phyloP scores from a whole-genome alignment of 345 rosid genomes.

The Pugionium cornutum region DNA sequence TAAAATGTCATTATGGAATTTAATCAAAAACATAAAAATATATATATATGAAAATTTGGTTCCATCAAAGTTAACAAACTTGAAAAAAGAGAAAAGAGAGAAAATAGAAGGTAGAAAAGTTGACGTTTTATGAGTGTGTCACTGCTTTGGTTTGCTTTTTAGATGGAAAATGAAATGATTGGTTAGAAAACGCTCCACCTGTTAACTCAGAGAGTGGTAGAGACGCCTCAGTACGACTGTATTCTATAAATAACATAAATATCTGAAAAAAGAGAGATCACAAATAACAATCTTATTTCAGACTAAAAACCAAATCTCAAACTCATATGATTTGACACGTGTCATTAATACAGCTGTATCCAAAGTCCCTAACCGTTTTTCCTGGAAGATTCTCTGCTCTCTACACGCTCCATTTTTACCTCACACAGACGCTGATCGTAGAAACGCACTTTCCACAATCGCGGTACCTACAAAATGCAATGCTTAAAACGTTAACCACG shows the following conservation, averaged over 20 bases:
- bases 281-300: background rate
- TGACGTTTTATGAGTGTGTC: conserved; percentile 34
- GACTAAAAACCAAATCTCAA: conserved; percentile 24
- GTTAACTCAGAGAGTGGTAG: conserved; percentile 42
- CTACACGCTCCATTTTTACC: conserved; percentile 48
- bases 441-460: too few species aligned
- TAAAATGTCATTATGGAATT: too few species aligned
- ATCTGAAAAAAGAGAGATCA: conserved; percentile 25
- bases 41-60: too few species aligned
- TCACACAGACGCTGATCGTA: conserved; percentile 45
- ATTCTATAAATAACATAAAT: conserved; percentile 18
- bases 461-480: too few species aligned
- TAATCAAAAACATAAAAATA: too few species aligned
- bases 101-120: too few species aligned
- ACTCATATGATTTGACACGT: conserved; percentile 64
- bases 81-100: too few species aligned
- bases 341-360: conserved; percentile 82
- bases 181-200: conserved; percentile 39
- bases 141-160: conserved; percentile 7
- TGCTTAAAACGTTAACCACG: too few species aligned
- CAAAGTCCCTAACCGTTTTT: conserved; percentile 67
- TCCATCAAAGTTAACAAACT: too few species aligned
- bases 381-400: conserved; percentile 58
- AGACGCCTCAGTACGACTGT: conserved; percentile 50
- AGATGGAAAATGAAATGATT: conserved; percentile 40